These are phyloP conservation scores for Annulohypoxylon truncatum DNA, from an alignment of 2,329 filamentous ascomycete genomes.

Conservation along the genomic window DNA sequence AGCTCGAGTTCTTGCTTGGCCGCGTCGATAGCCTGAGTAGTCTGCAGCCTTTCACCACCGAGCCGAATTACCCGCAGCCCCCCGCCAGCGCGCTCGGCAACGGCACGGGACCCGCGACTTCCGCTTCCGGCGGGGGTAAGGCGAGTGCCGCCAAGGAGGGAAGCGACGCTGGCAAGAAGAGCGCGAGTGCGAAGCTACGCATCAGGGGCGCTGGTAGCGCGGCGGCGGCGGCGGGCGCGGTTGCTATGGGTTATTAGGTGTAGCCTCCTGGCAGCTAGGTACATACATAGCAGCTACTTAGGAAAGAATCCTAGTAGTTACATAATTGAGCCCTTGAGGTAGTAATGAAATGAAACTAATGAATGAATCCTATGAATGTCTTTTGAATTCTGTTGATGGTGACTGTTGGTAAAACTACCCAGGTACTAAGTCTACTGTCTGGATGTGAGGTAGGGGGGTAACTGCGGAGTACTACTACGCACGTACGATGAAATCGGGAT, in stretches of 20 bases:
- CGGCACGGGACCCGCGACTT: conserved; percentile 45
- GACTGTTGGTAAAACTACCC: too few relatives aligned
- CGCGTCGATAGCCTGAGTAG: conserved; percentile 62
- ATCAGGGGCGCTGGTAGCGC: background rate
- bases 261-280: background rate
- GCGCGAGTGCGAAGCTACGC: background rate
- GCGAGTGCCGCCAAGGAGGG: background rate
- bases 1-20: conserved; percentile 81
- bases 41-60: conserved; percentile 46
- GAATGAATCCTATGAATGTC: background rate
- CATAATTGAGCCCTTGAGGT: background rate
- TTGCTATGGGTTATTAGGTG: background rate
- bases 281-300: too few relatives aligned
- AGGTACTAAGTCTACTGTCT: too few relatives aligned
- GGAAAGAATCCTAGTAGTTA: background rate
- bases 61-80: conserved; percentile 45
- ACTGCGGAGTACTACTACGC: too few relatives aligned
- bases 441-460: too few relatives aligned
- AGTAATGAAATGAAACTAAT: background rate
- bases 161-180: background rate
- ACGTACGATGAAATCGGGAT: too few relatives aligned
- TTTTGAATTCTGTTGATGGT: background rate
- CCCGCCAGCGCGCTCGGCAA: conserved; percentile 43
- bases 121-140: background rate
- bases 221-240: background rate